Percentiles rank a stretch among this genome's conserved stretches.
Evolutionary conservation across 371 early-diverging fungal genomes (phyloP).

Genomic region (Batkoa obscura): DNA sequence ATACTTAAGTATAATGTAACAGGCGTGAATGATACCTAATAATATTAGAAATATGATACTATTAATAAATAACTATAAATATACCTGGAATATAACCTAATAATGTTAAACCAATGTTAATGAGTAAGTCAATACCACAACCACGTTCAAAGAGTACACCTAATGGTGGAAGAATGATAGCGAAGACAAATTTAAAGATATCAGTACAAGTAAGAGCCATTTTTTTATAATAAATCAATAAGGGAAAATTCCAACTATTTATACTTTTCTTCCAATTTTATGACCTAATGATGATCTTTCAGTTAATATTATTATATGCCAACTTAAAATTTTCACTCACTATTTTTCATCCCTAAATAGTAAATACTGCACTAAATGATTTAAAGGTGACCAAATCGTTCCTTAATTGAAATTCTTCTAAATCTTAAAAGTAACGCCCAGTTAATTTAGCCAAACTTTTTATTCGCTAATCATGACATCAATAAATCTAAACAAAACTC

Average conservation of each 20-base stretch:
- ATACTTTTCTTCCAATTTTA: background rate
- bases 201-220: slow-evolving; percentile 21
- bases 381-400: too few species aligned
- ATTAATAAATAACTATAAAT: background rate
- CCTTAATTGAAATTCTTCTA: too few species aligned
- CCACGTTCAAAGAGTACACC: slow-evolving; percentile 29
- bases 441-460: too few species aligned
- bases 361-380: too few species aligned
- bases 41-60: too few species aligned
- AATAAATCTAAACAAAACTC: too few species aligned
- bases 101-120: slow-evolving; percentile 54
- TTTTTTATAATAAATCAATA: background rate
- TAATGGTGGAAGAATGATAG: slow-evolving; percentile 21
- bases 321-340: too few species aligned
- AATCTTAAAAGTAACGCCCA: too few species aligned
- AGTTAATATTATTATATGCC: too few species aligned
- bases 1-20: slow-evolving; percentile 24
- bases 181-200: slow-evolving; percentile 23
- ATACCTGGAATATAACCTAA: slow-evolving; percentile 69
- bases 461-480: too few species aligned
- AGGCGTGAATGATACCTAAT: slow-evolving; percentile 28
- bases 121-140: slow-evolving; percentile 45
- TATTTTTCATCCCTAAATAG: too few species aligned
- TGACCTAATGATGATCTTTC: too few species aligned
- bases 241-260: background rate